A percentile compares a stretch with the other conserved stretches of the same genome.
Evolutionary conservation across 345 rosid species (phyloP).

Genomic region (Gossypium sturtianum): DNA sequence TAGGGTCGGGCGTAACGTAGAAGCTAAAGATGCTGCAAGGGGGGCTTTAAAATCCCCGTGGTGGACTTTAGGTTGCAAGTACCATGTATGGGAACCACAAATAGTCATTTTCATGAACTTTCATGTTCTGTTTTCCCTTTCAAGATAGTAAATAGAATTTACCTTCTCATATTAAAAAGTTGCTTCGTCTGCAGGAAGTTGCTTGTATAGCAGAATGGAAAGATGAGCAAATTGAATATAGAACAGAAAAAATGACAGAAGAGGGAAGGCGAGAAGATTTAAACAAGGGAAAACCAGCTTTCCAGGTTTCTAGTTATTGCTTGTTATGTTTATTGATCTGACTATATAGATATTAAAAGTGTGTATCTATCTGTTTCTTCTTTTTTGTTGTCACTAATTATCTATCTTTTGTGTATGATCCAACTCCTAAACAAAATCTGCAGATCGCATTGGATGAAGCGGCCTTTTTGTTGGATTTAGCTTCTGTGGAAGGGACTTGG

Average conservation of each 20-base stretch:
- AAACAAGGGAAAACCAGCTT: slow-evolving; percentile 56
- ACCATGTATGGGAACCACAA: slow-evolving; percentile 37
- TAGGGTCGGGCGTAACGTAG: slow-evolving; percentile 64
- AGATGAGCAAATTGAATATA: slow-evolving; percentile 68
- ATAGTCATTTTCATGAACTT: background rate
- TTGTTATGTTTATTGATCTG: background rate
- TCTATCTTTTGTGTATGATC: slow-evolving; percentile 8
- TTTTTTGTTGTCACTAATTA: background rate
- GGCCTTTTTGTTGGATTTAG: slow-evolving; percentile 72
- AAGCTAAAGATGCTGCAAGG: slow-evolving; percentile 94
- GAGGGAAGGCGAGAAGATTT: slow-evolving; percentile 64
- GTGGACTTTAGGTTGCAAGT: slow-evolving; percentile 90
- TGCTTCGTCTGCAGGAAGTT: background rate
- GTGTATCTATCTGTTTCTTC: background rate
- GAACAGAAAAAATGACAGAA: slow-evolving; percentile 60
- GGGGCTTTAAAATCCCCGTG: slow-evolving; percentile 84
- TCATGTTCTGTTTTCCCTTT: background rate
- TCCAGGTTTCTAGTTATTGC: slow-evolving; percentile 39
- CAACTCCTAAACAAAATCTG: background rate
- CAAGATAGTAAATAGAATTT: background rate
- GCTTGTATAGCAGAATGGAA: slow-evolving; percentile 69
- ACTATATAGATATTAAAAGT: background rate
- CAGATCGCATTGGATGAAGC: slow-evolving; percentile 71
- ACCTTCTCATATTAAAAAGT: background rate
- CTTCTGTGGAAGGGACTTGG: slow-evolving; percentile 85